Percentiles rank a stretch among this genome's conserved stretches.
Conservation (phyloP, 2,329 filamentous ascomycete genomes). For the Domatiomyces catenatus region DNA sequence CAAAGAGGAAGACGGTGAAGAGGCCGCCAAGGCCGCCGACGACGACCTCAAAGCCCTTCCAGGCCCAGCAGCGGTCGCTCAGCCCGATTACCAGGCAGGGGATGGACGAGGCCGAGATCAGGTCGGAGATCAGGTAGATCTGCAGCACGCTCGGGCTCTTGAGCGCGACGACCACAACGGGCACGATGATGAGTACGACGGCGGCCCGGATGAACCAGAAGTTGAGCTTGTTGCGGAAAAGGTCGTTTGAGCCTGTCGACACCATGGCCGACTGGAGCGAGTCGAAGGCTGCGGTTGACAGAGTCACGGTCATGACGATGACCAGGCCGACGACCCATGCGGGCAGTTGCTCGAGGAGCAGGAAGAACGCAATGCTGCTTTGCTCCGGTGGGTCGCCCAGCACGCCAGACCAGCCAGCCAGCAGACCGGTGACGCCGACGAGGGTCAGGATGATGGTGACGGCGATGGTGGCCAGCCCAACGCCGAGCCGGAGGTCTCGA, state of each 20-base stretch:
- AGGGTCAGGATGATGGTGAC: conserved; percentile 57
- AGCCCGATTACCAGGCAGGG: conserved; percentile 62
- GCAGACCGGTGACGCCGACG: conserved; percentile 56
- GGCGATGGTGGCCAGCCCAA: conserved; percentile 49
- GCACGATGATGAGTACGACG: conserved; percentile 59
- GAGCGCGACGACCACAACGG: conserved; percentile 57
- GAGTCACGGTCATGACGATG: conserved; percentile 62
- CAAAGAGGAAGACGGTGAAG: conserved; percentile 66
- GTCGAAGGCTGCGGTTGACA: conserved; percentile 67
- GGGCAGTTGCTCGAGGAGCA: conserved; percentile 55
- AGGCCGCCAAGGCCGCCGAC: conserved; percentile 64
- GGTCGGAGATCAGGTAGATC: conserved; percentile 69
- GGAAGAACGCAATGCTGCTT: conserved; percentile 59
- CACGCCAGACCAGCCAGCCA: conserved; percentile 64
- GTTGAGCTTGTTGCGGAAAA: conserved; percentile 67
- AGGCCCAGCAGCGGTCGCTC: conserved; percentile 49
- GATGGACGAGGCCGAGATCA: conserved; percentile 61
- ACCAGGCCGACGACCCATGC: conserved; percentile 71
- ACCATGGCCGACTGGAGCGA: conserved; percentile 71
- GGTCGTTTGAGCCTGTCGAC: conserved; percentile 67
- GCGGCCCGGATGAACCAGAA: conserved; percentile 56
- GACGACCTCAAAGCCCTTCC: conserved; percentile 68
- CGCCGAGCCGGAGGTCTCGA: conserved; percentile 60
- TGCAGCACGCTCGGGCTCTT: conserved; percentile 60
- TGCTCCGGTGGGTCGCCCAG: conserved; percentile 45